A percentile compares a stretch with the other conserved stretches of the same genome.
phyloP scores from a whole-genome alignment of 106 monocot species.

The Triglochin maritima region DNA sequence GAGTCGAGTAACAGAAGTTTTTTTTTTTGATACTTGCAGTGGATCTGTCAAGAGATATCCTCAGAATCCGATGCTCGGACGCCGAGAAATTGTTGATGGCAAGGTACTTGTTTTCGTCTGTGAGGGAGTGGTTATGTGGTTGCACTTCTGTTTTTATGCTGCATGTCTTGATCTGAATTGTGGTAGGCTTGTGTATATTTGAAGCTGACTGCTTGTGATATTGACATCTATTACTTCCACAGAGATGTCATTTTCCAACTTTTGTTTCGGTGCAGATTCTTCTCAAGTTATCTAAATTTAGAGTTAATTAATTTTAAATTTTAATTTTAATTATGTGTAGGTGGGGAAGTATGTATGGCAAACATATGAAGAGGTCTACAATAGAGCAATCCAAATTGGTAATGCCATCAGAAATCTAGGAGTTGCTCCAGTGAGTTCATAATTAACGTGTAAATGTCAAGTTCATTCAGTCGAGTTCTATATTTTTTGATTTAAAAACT shows the following conservation, averaged over 20 bases:
- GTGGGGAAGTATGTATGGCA: conserved; percentile 64
- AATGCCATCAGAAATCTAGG: conserved; percentile 40
- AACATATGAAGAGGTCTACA: conserved; percentile 66
- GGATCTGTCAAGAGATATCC: conserved; percentile 66
- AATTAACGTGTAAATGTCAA: not conserved
- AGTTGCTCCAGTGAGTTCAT: conserved; percentile 44
- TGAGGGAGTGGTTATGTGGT: not conserved
- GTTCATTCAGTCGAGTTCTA: no score
- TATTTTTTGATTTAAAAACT: not conserved
- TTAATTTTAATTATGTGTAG: conserved; percentile 16
- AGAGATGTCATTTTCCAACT: not conserved
- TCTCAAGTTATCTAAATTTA: not conserved
- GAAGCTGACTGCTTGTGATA: not conserved
- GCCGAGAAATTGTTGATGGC: conserved; percentile 51
- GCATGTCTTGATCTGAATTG: not conserved
- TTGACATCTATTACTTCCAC: not conserved
- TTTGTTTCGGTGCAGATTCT: not conserved
- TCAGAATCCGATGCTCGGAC: conserved; percentile 77
- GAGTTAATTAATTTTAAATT: not conserved
- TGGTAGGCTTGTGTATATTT: not conserved
- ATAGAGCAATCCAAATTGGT: conserved; percentile 48
- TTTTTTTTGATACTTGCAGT: conserved; percentile 25
- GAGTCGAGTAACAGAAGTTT: not conserved
- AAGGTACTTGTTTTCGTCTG: conserved; percentile 33
- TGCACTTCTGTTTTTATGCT: not conserved